Base-by-base conservation (phyloP, 345 rosid species). In the Cochlearia excelsa region DNA sequence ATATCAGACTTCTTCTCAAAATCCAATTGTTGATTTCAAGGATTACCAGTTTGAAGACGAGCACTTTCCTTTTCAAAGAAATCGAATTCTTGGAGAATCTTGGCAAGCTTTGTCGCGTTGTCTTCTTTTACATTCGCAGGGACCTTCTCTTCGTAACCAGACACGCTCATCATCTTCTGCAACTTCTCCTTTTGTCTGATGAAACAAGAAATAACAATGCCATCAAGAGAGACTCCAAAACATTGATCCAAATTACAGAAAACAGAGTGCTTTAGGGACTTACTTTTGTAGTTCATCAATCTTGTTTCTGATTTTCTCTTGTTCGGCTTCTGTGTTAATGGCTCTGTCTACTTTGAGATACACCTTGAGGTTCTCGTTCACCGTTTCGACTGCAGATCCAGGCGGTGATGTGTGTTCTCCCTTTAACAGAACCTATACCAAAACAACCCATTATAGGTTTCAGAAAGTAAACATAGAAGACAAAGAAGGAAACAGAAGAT, bases 151-250 rank as follows among this genome's bases (percentile, higher is more conserved):
- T 74, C 85, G 38, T 93, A 89, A 27, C 87, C 86, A 11, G 86
- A 50, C 46, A 69, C 79, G 47, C 66, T 81, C 69, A 88, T 85
- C 8, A 57, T 67, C 81, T 89, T 85, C 70, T 78, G 79, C 77
- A 93, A 53, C 72, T 84, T 93, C 59, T 89, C 94, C 53, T 69
- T 79, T 74, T 86, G 97, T 82, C 97, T 93, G 85, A 39, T 11
- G 10, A 57, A 55, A 9, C 6, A 26, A 65, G 9, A 65, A 34
- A 55, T n/a, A 34, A 50, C 23, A 9, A 53, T 39, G 44, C 57
- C 33, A 38, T 26, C 39, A n/a, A 1, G 34, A 26, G 10, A 29
- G 3, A 6, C 3, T 23, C 31, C 16, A 30, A 23, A 30, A 43
- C 38, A 29, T 46, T 5, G 39, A 26, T 33, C 16, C 7, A 38